phyloP scores from a whole-genome alignment of 495 filamentous ascomycete species.

The Hypoxylon crocopeplum region DNA sequence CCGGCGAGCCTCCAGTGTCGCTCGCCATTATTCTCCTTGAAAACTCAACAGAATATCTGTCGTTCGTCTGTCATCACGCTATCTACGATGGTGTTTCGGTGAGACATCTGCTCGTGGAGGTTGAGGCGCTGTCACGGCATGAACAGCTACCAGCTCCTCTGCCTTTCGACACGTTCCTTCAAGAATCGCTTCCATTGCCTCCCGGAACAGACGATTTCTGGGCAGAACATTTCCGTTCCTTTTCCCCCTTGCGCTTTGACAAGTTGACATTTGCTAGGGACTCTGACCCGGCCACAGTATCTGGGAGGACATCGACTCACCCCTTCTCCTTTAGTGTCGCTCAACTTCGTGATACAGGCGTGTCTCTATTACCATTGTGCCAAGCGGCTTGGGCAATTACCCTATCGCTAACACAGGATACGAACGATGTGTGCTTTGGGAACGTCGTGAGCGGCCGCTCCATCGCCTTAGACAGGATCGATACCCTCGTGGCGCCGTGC shows the following conservation, averaged over 20 bases:
- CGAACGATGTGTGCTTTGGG: conserved; percentile 78
- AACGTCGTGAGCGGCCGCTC: conserved; percentile 79
- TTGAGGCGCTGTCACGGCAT: conserved; percentile 60
- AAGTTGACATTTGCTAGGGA: conserved; percentile 1
- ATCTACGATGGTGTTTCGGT: conserved; percentile 82
- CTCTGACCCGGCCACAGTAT: conserved; percentile 1
- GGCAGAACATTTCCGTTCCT: conserved; percentile 56
- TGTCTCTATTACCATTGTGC: conserved; percentile 67
- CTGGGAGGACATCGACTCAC: not conserved
- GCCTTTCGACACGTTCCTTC: conserved; percentile 53
- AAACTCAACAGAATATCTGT: conserved; percentile 50
- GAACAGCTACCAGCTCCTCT: conserved; percentile 50
- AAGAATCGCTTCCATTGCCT: conserved; percentile 33
- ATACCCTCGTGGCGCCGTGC: conserved; percentile 79
- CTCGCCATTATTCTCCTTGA: conserved; percentile 41
- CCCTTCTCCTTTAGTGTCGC: conserved; percentile 55
- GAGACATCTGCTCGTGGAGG: conserved; percentile 66
- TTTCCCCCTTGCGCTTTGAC: conserved; percentile 55
- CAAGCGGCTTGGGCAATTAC: conserved; percentile 74
- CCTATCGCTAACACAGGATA: conserved; percentile 57
- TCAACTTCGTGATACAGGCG: conserved; percentile 56
- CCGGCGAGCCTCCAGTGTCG: conserved; percentile 45
- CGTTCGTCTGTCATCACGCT: conserved; percentile 75
- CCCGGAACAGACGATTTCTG: conserved; percentile 65
- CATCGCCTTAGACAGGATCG: conserved; percentile 65